Evolutionary conservation across 2,329 filamentous ascomycete species (phyloP), one percentile per base, ranked within the genome.

Genomic region (Aspergillus sergii): DNA sequence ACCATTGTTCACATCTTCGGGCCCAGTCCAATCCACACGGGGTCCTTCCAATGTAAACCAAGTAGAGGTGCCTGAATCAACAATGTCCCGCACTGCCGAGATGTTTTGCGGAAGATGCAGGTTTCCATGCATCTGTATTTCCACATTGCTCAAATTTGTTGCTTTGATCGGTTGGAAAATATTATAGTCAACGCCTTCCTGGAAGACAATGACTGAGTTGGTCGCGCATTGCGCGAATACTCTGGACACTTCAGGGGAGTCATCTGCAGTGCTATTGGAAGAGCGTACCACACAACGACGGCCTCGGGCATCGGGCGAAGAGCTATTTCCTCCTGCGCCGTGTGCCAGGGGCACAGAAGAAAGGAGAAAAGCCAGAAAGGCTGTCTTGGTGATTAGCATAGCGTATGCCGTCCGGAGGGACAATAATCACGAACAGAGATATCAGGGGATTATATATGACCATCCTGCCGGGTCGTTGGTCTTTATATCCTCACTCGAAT

Each of bases 41-140:
- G 69, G 68, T 1, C 71, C 71, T 4, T 60, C 62, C 19, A 82
- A 71, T 2, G 68, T 69, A 60, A 81, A 79, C 80, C 80, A 82
- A 50, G 68, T 61, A 2, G 72, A 69, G 41, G 71, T 72, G 32
- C 72, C 75, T 2, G 68, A 69, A 30, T 73, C 74, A 41, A 80
- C 77, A 8, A 79, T 71, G 11, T 68, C 60, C 62, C 81, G 78
- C 3, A 81, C 65, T 8, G 73, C 70, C 12, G 73, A 71, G 43
- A 82, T 76, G 64, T 79, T 76, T 61, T 78, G 73, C 4, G 80
- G 76, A 3, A 83, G 72, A 62, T 81, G 78, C 16, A 82, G 71
- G 62, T 81, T 82, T n/a, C 80, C 81, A 39, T 76, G 68, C 66
- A 82, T 73, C 4, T 70, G 73, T 46, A 82, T 81, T 48, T 75